Base-by-base conservation (phyloP, 345 rosid species). In the Boechera stricta region DNA sequence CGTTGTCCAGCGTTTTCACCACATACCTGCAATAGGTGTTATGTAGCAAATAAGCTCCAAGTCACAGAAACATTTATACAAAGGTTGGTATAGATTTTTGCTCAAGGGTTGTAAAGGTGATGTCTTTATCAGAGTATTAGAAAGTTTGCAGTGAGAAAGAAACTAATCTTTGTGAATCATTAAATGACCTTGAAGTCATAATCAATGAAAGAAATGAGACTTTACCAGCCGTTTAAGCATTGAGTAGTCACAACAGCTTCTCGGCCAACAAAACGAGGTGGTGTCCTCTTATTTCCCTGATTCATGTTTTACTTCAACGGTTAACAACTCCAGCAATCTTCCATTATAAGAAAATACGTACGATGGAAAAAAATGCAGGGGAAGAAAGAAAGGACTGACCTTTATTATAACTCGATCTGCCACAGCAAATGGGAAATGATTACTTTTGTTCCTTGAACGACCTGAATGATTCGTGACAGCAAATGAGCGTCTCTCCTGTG, bases 251-350 rank as follows among this genome's bases (percentile, higher is more conserved):
- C 97, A 67, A 91, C 87, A 64, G 98, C 98, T 83, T 90, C 91
- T 2, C 98, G 93, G 72, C 97, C 98, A 74, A 94, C 98, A 87
- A 94, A 94, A 61, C 94, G 94, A 80, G 84, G 85, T 1, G 98
- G 98, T 36, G 96, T 94, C 86, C 98, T 88, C 85, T 90, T 94
- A 87, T 94, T 94, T 54, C 98, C 98, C 98, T 94, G 86, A 32
- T 77, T 73, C 74, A 83, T 70, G 41, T 72, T 52, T 28, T 35
- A 85, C 77, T 71, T 79, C 18, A 66, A 69, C 61, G 24, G 57
- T 79, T 57, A 75, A 32, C 60, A 74, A 75, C 26, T 48, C 53
- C 10, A 28, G 7, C 47, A n/a, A 38, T 21, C n/a, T 45, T 65
- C 52, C 56, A 44, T 44, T 76, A 47, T 11, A 77, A 64, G 42